Base-by-base conservation (phyloP, 2,329 filamentous ascomycete genomes). In the Bipolaris bicolor region DNA sequence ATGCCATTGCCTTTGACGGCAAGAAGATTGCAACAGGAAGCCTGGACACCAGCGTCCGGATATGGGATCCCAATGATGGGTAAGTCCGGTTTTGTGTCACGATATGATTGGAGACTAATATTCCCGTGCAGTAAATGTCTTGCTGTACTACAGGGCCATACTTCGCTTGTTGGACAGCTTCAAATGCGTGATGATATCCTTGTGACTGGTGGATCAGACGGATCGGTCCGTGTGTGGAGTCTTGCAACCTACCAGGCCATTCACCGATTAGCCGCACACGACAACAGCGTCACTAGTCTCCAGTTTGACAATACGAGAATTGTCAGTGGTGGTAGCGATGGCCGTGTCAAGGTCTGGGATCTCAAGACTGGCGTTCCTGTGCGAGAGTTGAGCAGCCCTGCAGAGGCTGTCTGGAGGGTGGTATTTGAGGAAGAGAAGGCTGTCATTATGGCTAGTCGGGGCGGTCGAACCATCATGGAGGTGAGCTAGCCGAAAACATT, bases 351-450 rank as follows among this genome's bases (percentile, higher is more conserved):
- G 78, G 93, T 99, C 52, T 99, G 95, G 95, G 94, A 97, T 78
- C 82, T 98, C 57, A 92, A 95, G 77, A 95, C 91, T 2, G 95
- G 95, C 3, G 89, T 91, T 56, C 83, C 97, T 26, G 91, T 99
- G 20, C 88, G 95, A 58, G 95, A 99, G 77, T 85, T 99, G 40
- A 94, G 94, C 45, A 88, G 90, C 18, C 92, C 94, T 51, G 92
- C 94, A 0, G 94, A 99, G 72, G 93, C 94, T 15, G 95, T 99
- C 0, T 99, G 95, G 95, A 86, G 95, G 58, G 94, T 99, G 33
- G 95, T 96, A 0, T 99, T 99, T 75, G 95, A 99, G 73, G 94
- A 97, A 64, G 95, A 99, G 78, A 98, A 97, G 77, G 96, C 94
- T 57, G 94, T 99, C 29, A 94, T 97, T 31, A 90, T 99, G 83